phyloP scores from a whole-genome alignment of 2,329 filamentous ascomycete species.

The Macrophomina phaseolina region DNA sequence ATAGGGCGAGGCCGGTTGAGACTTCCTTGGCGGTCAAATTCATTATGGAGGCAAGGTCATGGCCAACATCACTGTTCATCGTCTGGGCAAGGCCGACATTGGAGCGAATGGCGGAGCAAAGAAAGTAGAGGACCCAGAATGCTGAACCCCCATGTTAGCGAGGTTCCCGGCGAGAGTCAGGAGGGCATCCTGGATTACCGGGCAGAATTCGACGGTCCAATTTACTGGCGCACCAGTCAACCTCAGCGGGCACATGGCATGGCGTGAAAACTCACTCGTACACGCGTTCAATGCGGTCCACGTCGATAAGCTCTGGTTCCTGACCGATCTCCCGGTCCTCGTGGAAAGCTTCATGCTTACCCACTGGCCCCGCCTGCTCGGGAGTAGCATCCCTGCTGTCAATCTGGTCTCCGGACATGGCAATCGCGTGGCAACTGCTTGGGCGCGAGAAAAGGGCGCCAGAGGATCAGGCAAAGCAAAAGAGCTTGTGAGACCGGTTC shows the following conservation, averaged over 20 bases:
- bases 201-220: conserved; percentile 64
- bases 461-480: neutral
- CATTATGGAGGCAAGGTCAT: conserved; percentile 77
- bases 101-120: conserved; percentile 88
- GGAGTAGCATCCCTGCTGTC: neutral
- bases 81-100: conserved; percentile 95
- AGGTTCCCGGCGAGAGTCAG: neutral
- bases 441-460: neutral
- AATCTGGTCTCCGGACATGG: conserved; percentile 18
- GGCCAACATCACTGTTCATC: conserved; percentile 75
- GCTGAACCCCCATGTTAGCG: conserved; percentile 52
- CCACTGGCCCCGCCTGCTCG: conserved; percentile 28
- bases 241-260: neutral
- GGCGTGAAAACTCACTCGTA: conserved; percentile 39
- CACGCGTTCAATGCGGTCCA: conserved; percentile 45
- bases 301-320: conserved; percentile 34
- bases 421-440: neutral
- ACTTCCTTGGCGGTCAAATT: conserved; percentile 75
- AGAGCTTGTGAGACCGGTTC: neutral
- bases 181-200: conserved; percentile 37
- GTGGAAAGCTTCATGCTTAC: conserved; percentile 37
- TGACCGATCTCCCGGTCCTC: conserved; percentile 42
- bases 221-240: conserved; percentile 49
- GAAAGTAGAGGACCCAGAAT: conserved; percentile 90
- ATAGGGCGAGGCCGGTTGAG: conserved; percentile 82